phyloP scores from a whole-genome alignment of 306 rosid genomes.

The Rosa persica region DNA sequence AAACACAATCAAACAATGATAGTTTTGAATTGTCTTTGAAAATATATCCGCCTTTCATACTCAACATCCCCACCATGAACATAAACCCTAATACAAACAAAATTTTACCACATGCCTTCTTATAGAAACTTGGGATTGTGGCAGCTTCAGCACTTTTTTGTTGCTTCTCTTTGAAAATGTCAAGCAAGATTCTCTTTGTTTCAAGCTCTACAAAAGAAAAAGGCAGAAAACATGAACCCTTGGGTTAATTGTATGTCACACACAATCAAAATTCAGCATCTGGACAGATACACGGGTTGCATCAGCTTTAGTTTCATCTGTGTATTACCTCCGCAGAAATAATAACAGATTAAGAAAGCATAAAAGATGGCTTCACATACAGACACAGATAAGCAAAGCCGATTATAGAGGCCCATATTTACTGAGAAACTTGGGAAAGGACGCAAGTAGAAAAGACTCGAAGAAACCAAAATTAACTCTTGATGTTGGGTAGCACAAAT shows the following conservation, averaged over 20 bases:
- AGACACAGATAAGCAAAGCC: neutral
- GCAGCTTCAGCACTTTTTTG: conserved; percentile 90
- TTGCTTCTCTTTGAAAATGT: conserved; percentile 96
- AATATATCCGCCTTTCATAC: conserved; percentile 3
- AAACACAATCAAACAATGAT: neutral
- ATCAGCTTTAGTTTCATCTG: neutral
- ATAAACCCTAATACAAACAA: conserved; percentile 3
- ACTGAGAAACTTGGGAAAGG: neutral
- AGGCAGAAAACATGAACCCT: neutral
- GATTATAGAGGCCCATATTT: neutral
- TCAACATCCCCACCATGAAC: conserved; percentile 1
- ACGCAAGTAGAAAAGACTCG: neutral
- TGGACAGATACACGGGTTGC: neutral
- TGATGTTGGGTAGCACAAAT: neutral
- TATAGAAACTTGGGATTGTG: conserved; percentile 93
- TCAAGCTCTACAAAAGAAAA: conserved; percentile 71
- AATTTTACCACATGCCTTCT: conserved; percentile 61
- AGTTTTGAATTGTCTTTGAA: neutral
- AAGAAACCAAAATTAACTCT: neutral
- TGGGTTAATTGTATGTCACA: neutral
- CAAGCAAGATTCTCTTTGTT: conserved; percentile 94
- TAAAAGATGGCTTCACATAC: neutral
- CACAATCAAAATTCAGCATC: conserved; percentile 1
- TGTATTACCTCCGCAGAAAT: neutral
- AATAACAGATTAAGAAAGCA: neutral